phyloP scores from a whole-genome alignment of 805 yeast species.

The Ogataea pignaliae region DNA sequence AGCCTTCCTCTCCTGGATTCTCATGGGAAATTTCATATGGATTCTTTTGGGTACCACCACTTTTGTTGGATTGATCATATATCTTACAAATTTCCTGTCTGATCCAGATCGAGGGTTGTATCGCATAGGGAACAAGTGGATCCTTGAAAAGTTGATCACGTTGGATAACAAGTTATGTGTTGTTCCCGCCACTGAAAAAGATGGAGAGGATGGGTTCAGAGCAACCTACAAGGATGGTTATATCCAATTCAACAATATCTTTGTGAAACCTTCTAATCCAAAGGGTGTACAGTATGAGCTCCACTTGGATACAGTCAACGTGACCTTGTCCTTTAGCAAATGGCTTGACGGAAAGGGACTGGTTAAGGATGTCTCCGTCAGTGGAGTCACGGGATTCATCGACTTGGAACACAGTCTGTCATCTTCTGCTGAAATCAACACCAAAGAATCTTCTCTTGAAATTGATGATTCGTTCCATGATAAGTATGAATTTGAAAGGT shows the following conservation, averaged over 20 bases:
- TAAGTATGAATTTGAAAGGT: constrained; percentile 34
- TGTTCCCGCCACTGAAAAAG: constrained; percentile 17
- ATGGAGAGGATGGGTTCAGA: constrained; percentile 29
- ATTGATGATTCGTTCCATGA: constrained; percentile 22
- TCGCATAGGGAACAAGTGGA: constrained; percentile 19
- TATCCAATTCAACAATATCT: constrained; percentile 40
- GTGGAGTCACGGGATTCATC: constrained; percentile 41
- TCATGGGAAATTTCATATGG: constrained; percentile 56
- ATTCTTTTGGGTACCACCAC: constrained; percentile 55
- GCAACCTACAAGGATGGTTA: constrained; percentile 47
- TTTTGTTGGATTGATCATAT: constrained; percentile 43
- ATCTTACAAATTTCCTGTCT: constrained; percentile 32
- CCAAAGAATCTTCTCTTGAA: not conserved
- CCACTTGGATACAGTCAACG: constrained; percentile 37
- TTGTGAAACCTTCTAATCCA: constrained; percentile 18
- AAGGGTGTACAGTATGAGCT: constrained; percentile 29
- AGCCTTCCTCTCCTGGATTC: constrained; percentile 52
- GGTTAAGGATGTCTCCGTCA: constrained; percentile 43
- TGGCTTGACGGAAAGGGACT: constrained; percentile 55
- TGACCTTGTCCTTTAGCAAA: constrained; percentile 46
- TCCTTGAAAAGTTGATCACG: constrained; percentile 27
- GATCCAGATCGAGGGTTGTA: constrained; percentile 22
- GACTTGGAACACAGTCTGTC: constrained; percentile 10
- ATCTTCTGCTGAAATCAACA: constrained; percentile 5
- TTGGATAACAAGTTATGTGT: constrained; percentile 29